Base-by-base conservation (phyloP, 768 basidiomycete species). In the Rubroboletus satanas region DNA sequence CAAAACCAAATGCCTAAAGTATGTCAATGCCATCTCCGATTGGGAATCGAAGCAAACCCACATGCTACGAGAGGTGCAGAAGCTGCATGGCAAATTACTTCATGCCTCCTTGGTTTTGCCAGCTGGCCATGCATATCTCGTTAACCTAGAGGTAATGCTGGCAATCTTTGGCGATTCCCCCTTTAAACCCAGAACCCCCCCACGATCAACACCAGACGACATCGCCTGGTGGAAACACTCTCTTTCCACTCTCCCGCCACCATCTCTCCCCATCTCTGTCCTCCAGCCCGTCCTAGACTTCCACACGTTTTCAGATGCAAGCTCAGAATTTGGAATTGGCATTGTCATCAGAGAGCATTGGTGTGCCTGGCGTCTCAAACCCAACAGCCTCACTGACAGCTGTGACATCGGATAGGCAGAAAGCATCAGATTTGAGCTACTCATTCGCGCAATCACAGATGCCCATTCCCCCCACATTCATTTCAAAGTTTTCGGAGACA, bases 291-390 rank as follows among this genome's bases (percentile, higher is more conserved):
- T 57, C 21, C 3, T 17, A 0, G 12, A 58, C 21, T 7, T 35
- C 0, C 15, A 14, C 1, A 45, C 57, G 0, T 80, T 62, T 64
- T 81, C 74, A 0, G 72, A 81, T 59, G 76, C 77, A 1, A 78
- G 75, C 63, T 71, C 70, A 0, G 56, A 54, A 0, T 33, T 63
- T 2, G 72, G 76, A 0, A 72, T 78, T n/a, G 66, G 68, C 0
- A 73, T 79, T 51, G 50, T 53, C 32, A 66, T 77, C 17, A 49
- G 60, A n/a, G n/a, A n/a, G n/a, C n/a, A n/a, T n/a, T n/a, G n/a
- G n/a, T n/a, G n/a, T n/a, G n/a, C n/a, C n/a, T n/a, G n/a, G n/a
- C n/a, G n/a, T n/a, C n/a, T n/a, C n/a, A n/a, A n/a, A n/a, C n/a
- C n/a, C n/a, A n/a, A n/a, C n/a, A n/a, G n/a, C n/a, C n/a, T n/a